Conservation (phyloP, 2,329 filamentous ascomycete genomes). For the Colletotrichum zoysiae region DNA sequence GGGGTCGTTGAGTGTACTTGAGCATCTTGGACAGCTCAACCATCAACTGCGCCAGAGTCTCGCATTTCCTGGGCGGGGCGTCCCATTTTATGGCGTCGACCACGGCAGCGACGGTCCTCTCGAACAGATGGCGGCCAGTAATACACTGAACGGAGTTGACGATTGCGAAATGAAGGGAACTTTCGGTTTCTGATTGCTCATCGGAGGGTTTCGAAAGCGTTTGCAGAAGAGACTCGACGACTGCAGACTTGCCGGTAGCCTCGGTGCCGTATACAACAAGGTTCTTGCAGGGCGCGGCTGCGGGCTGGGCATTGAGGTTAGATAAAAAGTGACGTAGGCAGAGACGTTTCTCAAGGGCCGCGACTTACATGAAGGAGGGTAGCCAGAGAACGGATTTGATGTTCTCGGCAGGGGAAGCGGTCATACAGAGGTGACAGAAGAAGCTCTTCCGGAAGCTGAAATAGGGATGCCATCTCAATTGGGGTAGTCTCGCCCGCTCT, state of each 20-base stretch:
- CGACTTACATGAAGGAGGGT: slow-evolving; percentile 64
- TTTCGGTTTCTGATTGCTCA: slow-evolving; percentile 55
- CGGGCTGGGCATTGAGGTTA: slow-evolving; percentile 58
- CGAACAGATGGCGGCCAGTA: slow-evolving; percentile 81
- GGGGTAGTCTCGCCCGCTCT: not conserved
- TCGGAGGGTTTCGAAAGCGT: slow-evolving; percentile 50
- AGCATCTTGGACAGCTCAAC: slow-evolving; percentile 79
- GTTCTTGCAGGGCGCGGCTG: slow-evolving; percentile 77
- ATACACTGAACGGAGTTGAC: slow-evolving; percentile 82
- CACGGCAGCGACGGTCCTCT: slow-evolving; percentile 74
- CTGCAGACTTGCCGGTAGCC: slow-evolving; percentile 85
- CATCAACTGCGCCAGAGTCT: slow-evolving; percentile 81
- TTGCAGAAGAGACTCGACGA: slow-evolving; percentile 73
- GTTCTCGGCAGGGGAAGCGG: slow-evolving; percentile 68
- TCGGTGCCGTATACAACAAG: slow-evolving; percentile 87
- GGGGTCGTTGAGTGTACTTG: slow-evolving; percentile 54
- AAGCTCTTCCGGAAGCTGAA: slow-evolving; percentile 66
- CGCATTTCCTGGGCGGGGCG: slow-evolving; percentile 73
- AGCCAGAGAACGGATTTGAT: slow-evolving; percentile 69
- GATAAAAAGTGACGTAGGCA: not conserved
- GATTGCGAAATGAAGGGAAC: slow-evolving; percentile 68
- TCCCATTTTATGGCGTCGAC: slow-evolving; percentile 63
- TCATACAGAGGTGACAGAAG: slow-evolving; percentile 60
- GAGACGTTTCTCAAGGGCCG: not conserved
- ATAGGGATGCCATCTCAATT: slow-evolving; percentile 54